phyloP scores from a whole-genome alignment of 2,329 filamentous ascomycete genomes.

The Aureobasidium sp. region DNA sequence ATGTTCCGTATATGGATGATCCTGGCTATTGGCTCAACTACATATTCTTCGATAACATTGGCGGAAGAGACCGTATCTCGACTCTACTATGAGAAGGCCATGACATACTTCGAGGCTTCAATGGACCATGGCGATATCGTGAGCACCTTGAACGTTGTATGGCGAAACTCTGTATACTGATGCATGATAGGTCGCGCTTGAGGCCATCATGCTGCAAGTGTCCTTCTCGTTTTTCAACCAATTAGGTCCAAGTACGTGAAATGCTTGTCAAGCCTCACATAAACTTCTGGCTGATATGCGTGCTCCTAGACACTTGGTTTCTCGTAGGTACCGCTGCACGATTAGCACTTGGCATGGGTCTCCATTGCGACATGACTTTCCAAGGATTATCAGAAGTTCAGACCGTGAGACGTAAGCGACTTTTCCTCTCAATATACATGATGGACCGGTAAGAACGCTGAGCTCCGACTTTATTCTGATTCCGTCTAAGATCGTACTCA shows the following conservation, averaged over 20 bases:
- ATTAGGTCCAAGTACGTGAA: conserved; percentile 35
- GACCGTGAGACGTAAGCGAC: conserved; percentile 31
- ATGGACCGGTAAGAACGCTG: conserved; percentile 35
- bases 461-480: too few relatives aligned
- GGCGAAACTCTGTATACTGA: not conserved
- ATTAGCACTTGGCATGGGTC: conserved; percentile 39
- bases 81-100: conserved; percentile 39
- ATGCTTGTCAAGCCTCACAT: not conserved
- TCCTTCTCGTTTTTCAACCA: conserved; percentile 46
- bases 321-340: conserved; percentile 40
- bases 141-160: not conserved
- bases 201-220: conserved; percentile 41
- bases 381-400: conserved; percentile 29
- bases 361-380: conserved; percentile 28
- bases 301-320: conserved; percentile 37
- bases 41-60: conserved; percentile 38
- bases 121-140: conserved; percentile 21
- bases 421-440: conserved; percentile 45
- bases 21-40: conserved; percentile 42
- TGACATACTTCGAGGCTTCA: conserved; percentile 35
- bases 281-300: not conserved
- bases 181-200: conserved; percentile 31
- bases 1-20: conserved; percentile 45
- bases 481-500: not conserved
- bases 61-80: conserved; percentile 36